Base-by-base conservation (phyloP, 345 rosid genomes). In the Passiflora organensis region DNA sequence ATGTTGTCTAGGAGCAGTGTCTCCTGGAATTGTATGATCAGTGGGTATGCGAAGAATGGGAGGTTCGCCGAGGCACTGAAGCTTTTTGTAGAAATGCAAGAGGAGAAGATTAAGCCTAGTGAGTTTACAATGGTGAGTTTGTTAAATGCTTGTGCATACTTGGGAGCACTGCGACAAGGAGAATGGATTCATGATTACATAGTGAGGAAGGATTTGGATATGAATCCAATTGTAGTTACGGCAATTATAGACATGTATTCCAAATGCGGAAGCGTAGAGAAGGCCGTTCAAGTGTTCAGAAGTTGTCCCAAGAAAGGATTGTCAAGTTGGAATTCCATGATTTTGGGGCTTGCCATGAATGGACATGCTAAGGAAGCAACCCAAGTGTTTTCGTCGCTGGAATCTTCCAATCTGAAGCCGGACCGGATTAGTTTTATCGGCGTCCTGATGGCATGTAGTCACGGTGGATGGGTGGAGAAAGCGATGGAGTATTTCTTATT, bases 291-390 rank as follows among this genome's bases (percentile, higher is more conserved):
- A 50, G 83, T 82, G 59, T 83, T 87, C 54, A 56, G 24, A 48
- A 48, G 23, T 13, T 69, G 59, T 23, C 37, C 64, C 8, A 51
- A 59, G 43, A 82, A 62, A 63, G 83, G 66, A 24, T 62, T 83
- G 46, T 77, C 91, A 2, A 85, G 96, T 60, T 91, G 89, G 89
- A 91, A 91, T 62, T 83, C 95, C 48, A 79, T 83, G 76, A 85
- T 91, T 64, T 63, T 83, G 59, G 91, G 96, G 60, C 66, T 87
- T 51, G 87, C 91, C 34, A 73, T 72, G 56, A 85, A 85, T 54
- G 86, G 86, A 9, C 62, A 47, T 8, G 86, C 64, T 59, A 66
- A 66, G 19, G 82, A 74, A 72, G 91, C 90, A 6, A 65, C 80
- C 23, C 44, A 48, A 10, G 69, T 87, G 51, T 83, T 87, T 69